Base-by-base conservation (phyloP, 768 basidiomycete genomes). In the Macrolepiota albuminosa region DNA sequence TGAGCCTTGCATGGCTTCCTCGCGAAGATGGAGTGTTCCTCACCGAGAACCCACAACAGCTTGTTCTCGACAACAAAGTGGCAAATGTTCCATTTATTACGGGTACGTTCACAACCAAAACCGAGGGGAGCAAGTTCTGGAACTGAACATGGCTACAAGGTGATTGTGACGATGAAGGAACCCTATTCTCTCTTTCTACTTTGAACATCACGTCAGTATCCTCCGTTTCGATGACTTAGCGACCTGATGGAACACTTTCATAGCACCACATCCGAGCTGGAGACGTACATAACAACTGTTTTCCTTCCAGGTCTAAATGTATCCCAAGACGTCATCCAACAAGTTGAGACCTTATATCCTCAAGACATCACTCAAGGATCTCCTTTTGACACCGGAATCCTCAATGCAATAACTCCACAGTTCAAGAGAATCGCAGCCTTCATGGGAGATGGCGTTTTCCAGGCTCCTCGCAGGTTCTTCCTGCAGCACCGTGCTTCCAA, bases 111-210 rank as follows among this genome's bases (percentile, higher is more conserved):
- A 34, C n/a, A 51, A 43, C n/a, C 21, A 37, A 16, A 14, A 11
- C 54, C 1, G 16, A 18, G 34, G 34, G 46, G 18, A 34, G 46
- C 45, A 3, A 3, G n/a, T 43, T 33, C 9, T 29, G 13, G 52
- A 46, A 60, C 29, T 37, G 45, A 55, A 24, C 24, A 29, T 50
- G 21, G 37, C 13, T 43, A 7, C 37, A 54, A 76, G 82, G 82
- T 18, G 77, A 83, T 61, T 77, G 75, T 61, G 82, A 86, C 53
- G 86, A 87, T 56, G 86, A 87, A 66, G 86, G 84, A 6, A 83
- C 84, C 0, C 31, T 80, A 0, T 83, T 83, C 64, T 72, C 80
- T 3, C 62, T 80, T 8, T 71, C 81, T 2, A 81, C 74, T 1
- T 58, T 78, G 43, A 83, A 84, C 56, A 60, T 82, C 57, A 83